Evolutionary conservation across 208 protist species (phyloP).

Genomic region (Wallacemonas sp.): DNA sequence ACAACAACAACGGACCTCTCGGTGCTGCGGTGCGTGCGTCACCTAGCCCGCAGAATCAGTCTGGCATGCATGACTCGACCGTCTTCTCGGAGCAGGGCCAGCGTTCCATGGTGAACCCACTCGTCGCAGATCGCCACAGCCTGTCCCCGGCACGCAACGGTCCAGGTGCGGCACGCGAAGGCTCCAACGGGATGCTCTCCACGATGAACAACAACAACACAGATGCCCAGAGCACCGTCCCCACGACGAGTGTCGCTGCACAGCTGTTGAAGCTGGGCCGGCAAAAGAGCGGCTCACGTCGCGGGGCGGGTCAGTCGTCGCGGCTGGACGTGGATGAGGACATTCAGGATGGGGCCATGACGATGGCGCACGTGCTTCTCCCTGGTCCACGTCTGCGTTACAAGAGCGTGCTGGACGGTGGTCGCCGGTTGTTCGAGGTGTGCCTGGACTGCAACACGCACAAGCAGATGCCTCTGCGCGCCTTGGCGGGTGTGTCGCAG

Average conservation of each 20-base stretch:
- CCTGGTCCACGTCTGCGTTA: constrained; percentile 74
- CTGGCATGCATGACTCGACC: background rate
- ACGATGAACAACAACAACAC: constrained; percentile 22
- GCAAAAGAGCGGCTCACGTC: background rate
- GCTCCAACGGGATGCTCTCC: background rate
- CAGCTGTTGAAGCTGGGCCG: constrained; percentile 16
- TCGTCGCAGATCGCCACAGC: constrained; percentile 31
- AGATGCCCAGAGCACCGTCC: constrained; percentile 16
- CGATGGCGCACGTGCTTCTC: constrained; percentile 73
- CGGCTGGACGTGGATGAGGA: background rate
- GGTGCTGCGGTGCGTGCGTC: background rate
- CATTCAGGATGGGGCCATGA: constrained; percentile 16
- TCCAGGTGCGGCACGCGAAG: background rate
- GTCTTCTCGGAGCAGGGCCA: constrained; percentile 9
- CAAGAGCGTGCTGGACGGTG: constrained; percentile 50
- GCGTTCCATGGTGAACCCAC: constrained; percentile 33
- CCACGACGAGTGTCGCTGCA: constrained; percentile 9
- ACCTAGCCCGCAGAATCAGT: background rate
- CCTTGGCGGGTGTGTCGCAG: constrained; percentile 59
- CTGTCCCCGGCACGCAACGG: constrained; percentile 15
- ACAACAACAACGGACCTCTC: background rate
- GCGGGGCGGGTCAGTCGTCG: background rate
- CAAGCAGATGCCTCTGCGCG: constrained; percentile 81
- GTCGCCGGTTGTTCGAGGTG: constrained; percentile 67
- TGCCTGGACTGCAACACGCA: constrained; percentile 87